Base-by-base conservation (phyloP, 768 basidiomycete species). In the Hericium coralloides region DNA sequence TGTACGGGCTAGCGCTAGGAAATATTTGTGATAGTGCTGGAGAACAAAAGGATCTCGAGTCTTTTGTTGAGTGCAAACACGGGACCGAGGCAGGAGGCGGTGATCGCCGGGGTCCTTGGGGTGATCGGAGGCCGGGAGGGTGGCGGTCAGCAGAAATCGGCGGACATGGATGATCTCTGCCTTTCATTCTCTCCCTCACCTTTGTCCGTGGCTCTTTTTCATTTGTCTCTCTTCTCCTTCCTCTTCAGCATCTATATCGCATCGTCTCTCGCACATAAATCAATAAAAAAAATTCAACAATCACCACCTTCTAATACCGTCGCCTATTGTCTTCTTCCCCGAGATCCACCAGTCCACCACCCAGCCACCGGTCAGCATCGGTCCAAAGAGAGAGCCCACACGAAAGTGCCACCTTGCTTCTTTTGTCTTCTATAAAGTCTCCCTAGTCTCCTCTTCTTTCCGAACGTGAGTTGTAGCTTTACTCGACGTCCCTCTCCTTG, bases 1-100 rank as follows among this genome's bases (percentile, higher is more conserved):
- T 45, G 87, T 98, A 1, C 78, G 91, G 59, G 84, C 86, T 18
- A 89, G 87, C 71, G 97, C 95, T 53, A 89, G 85, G 73, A 90
- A 87, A 74, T 74, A 92, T 69, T 72, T 98, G 64, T 85, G 63
- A 63, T 37, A 51, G 12, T 17, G 41, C 20, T 45, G 17, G n/a
- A 45, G 43, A 45, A n/a, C 17, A n/a, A 22, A 45, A 45, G 51
- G 49, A 12, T 50, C 38, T 55, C 37, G 49, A 48, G 52, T 43
- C 41, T 26, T 20, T 48, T 45, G 38, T 22, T 38, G 49, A 31
- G 47, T 45, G 49, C 17, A 43, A 38, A 22, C 38, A 47, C 20
- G 49, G 12, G 47, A 37, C 6, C 7, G 31, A 31, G 31, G 31
- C 31, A 31, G 31, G 31, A 31, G 31, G 31, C 31, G 31, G 31